Evolutionary conservation across 495 filamentous ascomycete species (phyloP).

Genomic region (Trichoderma virens): DNA sequence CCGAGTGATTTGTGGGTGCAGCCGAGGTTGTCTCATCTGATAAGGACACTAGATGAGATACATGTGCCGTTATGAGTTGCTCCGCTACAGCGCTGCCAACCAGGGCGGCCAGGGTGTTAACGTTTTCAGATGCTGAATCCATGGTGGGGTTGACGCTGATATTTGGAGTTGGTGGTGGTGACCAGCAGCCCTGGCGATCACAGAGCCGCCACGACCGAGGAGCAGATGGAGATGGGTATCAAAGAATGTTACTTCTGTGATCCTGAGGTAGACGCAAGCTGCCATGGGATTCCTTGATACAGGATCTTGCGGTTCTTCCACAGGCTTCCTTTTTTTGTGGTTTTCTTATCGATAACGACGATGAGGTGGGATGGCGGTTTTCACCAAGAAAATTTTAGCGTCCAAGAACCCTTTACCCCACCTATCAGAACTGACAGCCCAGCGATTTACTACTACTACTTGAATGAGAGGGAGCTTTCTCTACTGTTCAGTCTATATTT

Average conservation of each 20-base stretch:
- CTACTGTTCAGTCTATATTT: too few species aligned
- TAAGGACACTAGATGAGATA: background rate
- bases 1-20: background rate
- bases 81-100: slow-evolving; percentile 3
- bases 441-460: background rate
- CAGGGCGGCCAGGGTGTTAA: slow-evolving; percentile 9
- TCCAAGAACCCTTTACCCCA: background rate
- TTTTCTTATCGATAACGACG: slow-evolving; percentile 3
- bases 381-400: background rate
- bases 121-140: background rate
- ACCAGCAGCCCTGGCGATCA: background rate
- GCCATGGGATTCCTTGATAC: background rate
- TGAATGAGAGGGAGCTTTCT: too few species aligned
- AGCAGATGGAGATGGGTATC: background rate
- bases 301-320: background rate
- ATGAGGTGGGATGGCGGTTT: background rate
- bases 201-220: background rate
- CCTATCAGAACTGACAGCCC: background rate
- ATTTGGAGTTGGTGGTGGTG: background rate
- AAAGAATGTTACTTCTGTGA: background rate
- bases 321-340: slow-evolving; percentile 7
- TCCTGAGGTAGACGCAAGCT: background rate
- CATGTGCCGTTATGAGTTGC: slow-evolving; percentile 4
- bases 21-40: background rate
- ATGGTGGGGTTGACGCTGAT: slow-evolving; percentile 2